Conservation (phyloP, 2,329 filamentous ascomycete genomes). For the Elsinoe ampelina region DNA sequence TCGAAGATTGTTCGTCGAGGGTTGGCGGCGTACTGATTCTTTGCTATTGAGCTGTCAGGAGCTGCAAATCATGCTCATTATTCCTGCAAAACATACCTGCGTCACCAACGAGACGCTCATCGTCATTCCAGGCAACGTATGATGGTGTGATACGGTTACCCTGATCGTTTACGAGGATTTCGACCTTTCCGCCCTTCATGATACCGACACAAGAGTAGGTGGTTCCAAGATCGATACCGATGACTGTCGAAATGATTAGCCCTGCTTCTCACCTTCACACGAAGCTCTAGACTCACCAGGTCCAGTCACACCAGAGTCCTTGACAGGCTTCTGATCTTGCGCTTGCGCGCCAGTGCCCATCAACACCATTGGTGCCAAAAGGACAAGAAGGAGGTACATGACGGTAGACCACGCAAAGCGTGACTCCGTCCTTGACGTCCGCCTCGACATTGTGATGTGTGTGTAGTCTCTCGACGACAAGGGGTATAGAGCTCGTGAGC, state of each 20-base stretch:
- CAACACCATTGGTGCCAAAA: slow-evolving; percentile 75
- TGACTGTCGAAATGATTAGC: slow-evolving; percentile 45
- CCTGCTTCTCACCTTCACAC: not conserved
- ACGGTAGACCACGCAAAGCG: slow-evolving; percentile 61
- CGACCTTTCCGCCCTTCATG: slow-evolving; percentile 90
- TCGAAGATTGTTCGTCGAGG: slow-evolving; percentile 40
- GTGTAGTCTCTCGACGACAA: not conserved
- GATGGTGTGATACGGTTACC: slow-evolving; percentile 86
- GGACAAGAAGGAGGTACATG: slow-evolving; percentile 83
- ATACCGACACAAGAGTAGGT: slow-evolving; percentile 84
- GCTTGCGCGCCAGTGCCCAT: slow-evolving; percentile 60
- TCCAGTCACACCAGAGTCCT: slow-evolving; percentile 59
- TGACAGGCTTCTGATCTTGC: slow-evolving; percentile 52
- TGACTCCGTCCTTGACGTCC: slow-evolving; percentile 17
- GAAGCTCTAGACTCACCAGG: slow-evolving; percentile 43
- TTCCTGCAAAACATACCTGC: slow-evolving; percentile 39
- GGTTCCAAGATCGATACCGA: slow-evolving; percentile 92
- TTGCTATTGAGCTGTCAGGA: slow-evolving; percentile 43
- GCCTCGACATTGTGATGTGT: slow-evolving; percentile 17
- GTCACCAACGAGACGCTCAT: slow-evolving; percentile 94
- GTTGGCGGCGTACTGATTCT: slow-evolving; percentile 67
- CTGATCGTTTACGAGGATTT: slow-evolving; percentile 94
- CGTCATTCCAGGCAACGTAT: slow-evolving; percentile 63
- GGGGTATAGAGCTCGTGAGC: not conserved
- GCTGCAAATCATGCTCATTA: not conserved